Base-by-base conservation (phyloP, 2,329 filamentous ascomycete genomes). In the Cytospora paraplurivora region DNA sequence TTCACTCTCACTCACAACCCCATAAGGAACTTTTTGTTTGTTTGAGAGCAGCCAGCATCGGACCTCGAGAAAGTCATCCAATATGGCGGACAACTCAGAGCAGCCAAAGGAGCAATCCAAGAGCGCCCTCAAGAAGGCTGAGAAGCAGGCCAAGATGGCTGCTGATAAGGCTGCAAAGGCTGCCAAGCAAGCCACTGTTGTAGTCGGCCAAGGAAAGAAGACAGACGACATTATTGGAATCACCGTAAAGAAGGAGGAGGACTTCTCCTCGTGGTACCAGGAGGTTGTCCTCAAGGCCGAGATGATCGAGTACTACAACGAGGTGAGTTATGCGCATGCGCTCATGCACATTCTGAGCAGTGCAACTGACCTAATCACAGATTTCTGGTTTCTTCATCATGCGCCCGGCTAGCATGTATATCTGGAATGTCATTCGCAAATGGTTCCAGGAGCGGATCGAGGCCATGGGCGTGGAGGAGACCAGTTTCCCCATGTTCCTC, bases 361-460 rank as follows among this genome's bases (percentile, higher is more conserved):
- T 10, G n/a, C 12, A 19, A 47, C 56, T 56, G 49, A 66, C 56
- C 10, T 34, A 32, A 19, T 32, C 56, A 69, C 91, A 97, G 79
- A 94, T 98, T 67, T 92, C 93, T n/a, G 92, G 93, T 56, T 97
- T 96, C 81, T 98, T 97, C 78, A 95, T 98, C 75, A 85, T 96
- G 76, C 93, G 92, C 67, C 88, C 86, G 59, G 77, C 84, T 38
- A 80, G 85, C 67, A 89, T 89, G 86, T 83, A 87, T 75, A 84
- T 88, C 71, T 89, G 87, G 87, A 84, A 81, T 72, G 79, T 79
- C 35, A 88, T 89, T 67, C 83, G 85, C 71, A 85, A 85, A 70
- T 89, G 85, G 85, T 89, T 89, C 76, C 82, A 85, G 70, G 79
- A 81, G 70, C 86, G 88, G 70, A 99, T 98, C 75, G 93, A 96